Evolutionary conservation across 2,329 filamentous ascomycete genomes (phyloP).

Genomic region (Plectosphaerella plurivora): DNA sequence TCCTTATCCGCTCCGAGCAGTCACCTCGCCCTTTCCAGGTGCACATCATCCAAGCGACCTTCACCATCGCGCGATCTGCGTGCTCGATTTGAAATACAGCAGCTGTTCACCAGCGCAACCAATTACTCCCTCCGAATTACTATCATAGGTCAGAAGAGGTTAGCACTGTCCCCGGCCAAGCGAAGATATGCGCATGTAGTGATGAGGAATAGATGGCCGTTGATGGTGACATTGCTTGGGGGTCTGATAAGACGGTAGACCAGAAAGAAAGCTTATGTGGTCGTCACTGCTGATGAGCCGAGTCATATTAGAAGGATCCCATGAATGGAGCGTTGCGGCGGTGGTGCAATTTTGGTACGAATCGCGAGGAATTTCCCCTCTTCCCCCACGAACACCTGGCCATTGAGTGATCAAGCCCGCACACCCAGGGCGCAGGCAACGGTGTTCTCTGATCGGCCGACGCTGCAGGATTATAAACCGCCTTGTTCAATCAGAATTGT

Average conservation of each 20-base stretch:
- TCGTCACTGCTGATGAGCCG: neutral
- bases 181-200: slow-evolving; percentile 1
- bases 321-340: neutral
- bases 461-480: too few relatives aligned
- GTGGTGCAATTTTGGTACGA: slow-evolving; percentile 9
- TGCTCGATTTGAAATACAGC: neutral
- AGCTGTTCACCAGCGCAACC: neutral
- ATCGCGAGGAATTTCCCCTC: slow-evolving; percentile 3
- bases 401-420: neutral
- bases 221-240: slow-evolving; percentile 3
- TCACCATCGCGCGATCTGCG: neutral
- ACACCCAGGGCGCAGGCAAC: neutral
- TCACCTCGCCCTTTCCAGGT: too few relatives aligned
- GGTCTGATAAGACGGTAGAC: neutral
- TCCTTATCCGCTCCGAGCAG: neutral
- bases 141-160: neutral
- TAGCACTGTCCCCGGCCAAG: neutral
- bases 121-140: neutral
- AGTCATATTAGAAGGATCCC: neutral
- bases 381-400: neutral
- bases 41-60: neutral
- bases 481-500: too few relatives aligned
- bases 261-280: neutral
- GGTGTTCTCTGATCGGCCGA: too few relatives aligned
- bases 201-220: neutral